phyloP scores from a whole-genome alignment of 768 basidiomycete species.

The Leucocoprinus leucothites region DNA sequence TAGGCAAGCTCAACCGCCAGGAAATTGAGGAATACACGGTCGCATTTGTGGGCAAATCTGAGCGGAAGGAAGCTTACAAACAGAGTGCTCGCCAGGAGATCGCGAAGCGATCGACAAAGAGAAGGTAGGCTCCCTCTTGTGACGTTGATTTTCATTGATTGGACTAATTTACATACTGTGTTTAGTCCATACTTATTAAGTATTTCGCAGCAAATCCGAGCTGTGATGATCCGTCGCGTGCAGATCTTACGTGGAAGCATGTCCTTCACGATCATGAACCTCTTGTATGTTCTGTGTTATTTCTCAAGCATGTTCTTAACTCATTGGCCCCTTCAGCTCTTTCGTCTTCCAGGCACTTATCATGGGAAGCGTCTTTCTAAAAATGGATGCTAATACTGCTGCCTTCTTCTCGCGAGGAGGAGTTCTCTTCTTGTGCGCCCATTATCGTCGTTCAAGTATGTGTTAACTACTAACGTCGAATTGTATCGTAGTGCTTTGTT shows the following conservation, averaged over 20 bases:
- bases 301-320: not conserved
- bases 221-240: conserved; percentile 40
- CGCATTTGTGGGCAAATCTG: conserved; percentile 41
- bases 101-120: conserved; percentile 38
- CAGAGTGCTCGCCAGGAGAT: conserved; percentile 49
- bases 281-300: conserved; percentile 21
- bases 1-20: conserved; percentile 37
- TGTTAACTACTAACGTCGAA: not conserved
- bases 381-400: conserved; percentile 48
- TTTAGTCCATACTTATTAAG: conserved; percentile 42
- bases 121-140: conserved; percentile 23
- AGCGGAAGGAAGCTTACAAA: conserved; percentile 40
- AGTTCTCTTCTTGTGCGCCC: conserved; percentile 67
- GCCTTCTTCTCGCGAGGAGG: conserved; percentile 78
- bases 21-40: conserved; percentile 45
- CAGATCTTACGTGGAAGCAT: conserved; percentile 43
- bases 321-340: conserved; percentile 29
- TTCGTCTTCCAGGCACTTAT: conserved; percentile 50
- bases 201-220: conserved; percentile 42
- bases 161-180: not conserved
- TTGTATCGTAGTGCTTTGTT: conserved; percentile 45
- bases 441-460: too few relatives aligned
- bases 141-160: not conserved
- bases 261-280: conserved; percentile 32
- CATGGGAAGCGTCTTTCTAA: conserved; percentile 65